Evolutionary conservation across 225 moss, liverwort and hornwort species (phyloP).

Genomic region (Anthoceros angustus): DNA sequence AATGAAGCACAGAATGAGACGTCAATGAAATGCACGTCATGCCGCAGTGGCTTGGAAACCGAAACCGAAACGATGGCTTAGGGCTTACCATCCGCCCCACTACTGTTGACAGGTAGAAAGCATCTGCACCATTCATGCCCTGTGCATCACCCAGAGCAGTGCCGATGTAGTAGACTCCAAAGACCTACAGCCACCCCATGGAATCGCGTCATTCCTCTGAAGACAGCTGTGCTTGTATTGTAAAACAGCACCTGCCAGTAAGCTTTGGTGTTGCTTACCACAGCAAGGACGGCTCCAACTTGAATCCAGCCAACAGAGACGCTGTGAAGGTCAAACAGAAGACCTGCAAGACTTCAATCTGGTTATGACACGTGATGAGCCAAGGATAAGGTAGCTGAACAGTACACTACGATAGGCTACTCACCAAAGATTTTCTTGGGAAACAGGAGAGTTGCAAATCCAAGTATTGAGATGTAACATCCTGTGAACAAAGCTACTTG

Average conservation of each 20-base stretch:
- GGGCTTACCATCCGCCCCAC: conserved; percentile 51
- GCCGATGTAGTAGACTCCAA: conserved; percentile 89
- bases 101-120: conserved; percentile 85
- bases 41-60: neutral
- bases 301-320: conserved; percentile 79
- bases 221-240: neutral
- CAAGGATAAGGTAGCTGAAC: neutral
- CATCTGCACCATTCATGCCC: conserved; percentile 44
- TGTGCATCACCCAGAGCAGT: conserved; percentile 74
- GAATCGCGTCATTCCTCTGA: neutral
- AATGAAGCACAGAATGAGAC: neutral
- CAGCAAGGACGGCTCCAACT: conserved; percentile 70
- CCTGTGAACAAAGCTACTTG: conserved; percentile 71
- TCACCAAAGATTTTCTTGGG: conserved; percentile 61
- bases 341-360: conserved; percentile 23
- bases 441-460: conserved; percentile 54
- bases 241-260: neutral
- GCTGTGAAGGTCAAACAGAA: conserved; percentile 53
- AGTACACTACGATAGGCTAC: neutral
- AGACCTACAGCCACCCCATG: conserved; percentile 31
- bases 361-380: neutral
- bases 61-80: neutral
- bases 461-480: conserved; percentile 49
- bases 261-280: conserved; percentile 22
- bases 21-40: neutral